Base-by-base conservation (phyloP, 2,329 filamentous ascomycete species). In the Colletotrichum tabaci region DNA sequence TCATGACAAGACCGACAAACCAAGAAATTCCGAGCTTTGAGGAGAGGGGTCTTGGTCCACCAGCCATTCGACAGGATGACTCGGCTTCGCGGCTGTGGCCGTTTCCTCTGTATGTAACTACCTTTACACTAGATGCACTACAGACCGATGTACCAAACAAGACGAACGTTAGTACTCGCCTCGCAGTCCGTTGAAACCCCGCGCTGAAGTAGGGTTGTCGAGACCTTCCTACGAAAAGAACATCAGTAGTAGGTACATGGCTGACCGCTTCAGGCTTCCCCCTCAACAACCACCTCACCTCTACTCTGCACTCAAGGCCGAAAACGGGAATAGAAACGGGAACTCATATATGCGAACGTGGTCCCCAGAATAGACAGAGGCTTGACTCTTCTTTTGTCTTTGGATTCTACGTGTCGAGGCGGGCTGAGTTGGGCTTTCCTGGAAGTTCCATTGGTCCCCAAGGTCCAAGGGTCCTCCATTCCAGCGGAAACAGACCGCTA, bases 381-480 rank as follows among this genome's bases (percentile, higher is more conserved):
- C 66, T 40, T 52, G 38, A 26, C 23, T 46, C 7, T 13, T 47
- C 6, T 44, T 60, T 47, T 40, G 35, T 42, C 42, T 18, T 50
- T 30, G 23, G 26, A 23, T 47, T 42, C n/a, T 67, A 55, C 55
- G 62, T 66, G 40, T 16, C 15, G 61, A 49, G 35, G n/a, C 55
- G 64, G 63, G 63, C 67, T 71, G 67, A 21, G 63, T 52, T 62
- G 55, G 68, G 57, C 42, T 50, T 44, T 62, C 63, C 55, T 46
- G 40, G 26, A 35, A 52, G 38, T 13, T 21, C 49, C 53, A 52
- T 66, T 46, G 63, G 57, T 23, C 40, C 55, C 47, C 49, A 60
- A 60, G 63, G 63, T 30, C 30, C 30, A 30, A 4, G n/a, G 46
- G 47, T 15, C 15, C n/a, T 21, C 56, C 47, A 55, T 53, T 49